Conservation (phyloP, 2,329 filamentous ascomycete species). For the Coniella lustricola region DNA sequence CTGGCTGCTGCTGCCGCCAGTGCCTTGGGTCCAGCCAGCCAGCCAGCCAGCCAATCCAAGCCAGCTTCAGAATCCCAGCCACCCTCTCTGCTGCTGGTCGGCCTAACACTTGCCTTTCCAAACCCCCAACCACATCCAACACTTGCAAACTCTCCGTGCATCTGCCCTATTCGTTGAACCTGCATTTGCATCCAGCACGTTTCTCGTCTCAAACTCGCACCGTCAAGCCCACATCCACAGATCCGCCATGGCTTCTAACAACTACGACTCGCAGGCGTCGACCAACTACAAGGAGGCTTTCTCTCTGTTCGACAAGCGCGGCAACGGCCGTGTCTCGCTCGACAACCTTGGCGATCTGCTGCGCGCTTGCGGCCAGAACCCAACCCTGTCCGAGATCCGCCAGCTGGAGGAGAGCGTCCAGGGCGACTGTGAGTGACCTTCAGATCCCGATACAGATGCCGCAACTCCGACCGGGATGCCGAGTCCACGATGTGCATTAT, state of each 20-base stretch:
- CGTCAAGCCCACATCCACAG: too few species aligned
- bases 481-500: too few species aligned
- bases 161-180: too few species aligned
- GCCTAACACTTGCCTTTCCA: too few species aligned
- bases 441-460: not conserved
- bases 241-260: slow-evolving; percentile 42
- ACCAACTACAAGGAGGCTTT: slow-evolving; percentile 99
- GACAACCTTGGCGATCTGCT: slow-evolving; percentile 88
- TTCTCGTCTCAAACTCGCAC: too few species aligned
- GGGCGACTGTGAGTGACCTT: slow-evolving; percentile 71
- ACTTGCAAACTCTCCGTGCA: too few species aligned
- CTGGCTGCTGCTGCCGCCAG: not conserved
- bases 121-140: too few species aligned
- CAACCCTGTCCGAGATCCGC: slow-evolving; percentile 83
- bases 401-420: slow-evolving; percentile 89
- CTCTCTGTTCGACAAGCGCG: slow-evolving; percentile 98
- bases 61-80: slow-evolving; percentile 5
- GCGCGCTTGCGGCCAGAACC: slow-evolving; percentile 95
- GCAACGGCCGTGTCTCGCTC: slow-evolving; percentile 82
- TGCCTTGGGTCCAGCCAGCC: not conserved
- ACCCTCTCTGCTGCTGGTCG: not conserved
- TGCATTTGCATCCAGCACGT: too few species aligned
- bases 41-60: not conserved
- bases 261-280: slow-evolving; percentile 54
- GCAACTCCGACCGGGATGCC: too few species aligned